These are phyloP conservation scores for Hortaea werneckii DNA, from an alignment of 2,329 filamentous ascomycete species.

Conservation along the genomic window DNA sequence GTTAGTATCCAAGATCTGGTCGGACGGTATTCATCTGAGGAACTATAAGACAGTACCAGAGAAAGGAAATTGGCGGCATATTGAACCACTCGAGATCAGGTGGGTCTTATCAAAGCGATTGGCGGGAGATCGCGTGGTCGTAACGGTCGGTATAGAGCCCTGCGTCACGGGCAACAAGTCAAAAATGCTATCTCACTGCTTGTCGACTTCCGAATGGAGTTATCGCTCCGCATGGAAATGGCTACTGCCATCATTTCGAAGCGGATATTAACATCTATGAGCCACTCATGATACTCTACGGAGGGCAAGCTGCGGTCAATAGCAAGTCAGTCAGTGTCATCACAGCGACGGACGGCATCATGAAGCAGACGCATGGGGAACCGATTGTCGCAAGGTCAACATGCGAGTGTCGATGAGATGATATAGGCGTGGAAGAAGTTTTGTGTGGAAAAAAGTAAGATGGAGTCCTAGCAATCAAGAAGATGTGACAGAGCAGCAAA, in stretches of 20 bases:
- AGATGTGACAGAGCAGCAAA: background rate
- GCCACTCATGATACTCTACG: slow-evolving; percentile 16
- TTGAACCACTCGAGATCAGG: too few relatives aligned
- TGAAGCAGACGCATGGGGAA: background rate
- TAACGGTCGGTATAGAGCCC: too few relatives aligned
- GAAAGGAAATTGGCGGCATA: too few relatives aligned
- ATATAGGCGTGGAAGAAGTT: background rate
- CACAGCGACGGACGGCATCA: slow-evolving; percentile 2
- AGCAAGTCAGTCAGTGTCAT: slow-evolving; percentile 15
- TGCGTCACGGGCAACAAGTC: too few relatives aligned
- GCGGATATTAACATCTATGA: slow-evolving; percentile 5
- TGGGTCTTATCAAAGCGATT: too few relatives aligned
- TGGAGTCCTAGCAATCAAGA: background rate
- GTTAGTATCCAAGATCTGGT: too few relatives aligned
- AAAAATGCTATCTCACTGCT: too few relatives aligned
- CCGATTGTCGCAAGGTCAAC: background rate
- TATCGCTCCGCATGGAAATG: slow-evolving; percentile 39
- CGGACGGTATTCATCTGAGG: too few relatives aligned
- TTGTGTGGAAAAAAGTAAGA: background rate
- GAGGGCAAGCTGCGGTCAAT: slow-evolving; percentile 16
- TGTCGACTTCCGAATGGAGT: slow-evolving; percentile 10
- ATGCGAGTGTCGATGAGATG: background rate
- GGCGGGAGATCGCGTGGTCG: too few relatives aligned
- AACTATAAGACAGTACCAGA: too few relatives aligned
- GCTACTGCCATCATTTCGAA: background rate